Evolutionary conservation across 2,329 filamentous ascomycete genomes (phyloP).

Genomic region (Alternaria dauci): DNA sequence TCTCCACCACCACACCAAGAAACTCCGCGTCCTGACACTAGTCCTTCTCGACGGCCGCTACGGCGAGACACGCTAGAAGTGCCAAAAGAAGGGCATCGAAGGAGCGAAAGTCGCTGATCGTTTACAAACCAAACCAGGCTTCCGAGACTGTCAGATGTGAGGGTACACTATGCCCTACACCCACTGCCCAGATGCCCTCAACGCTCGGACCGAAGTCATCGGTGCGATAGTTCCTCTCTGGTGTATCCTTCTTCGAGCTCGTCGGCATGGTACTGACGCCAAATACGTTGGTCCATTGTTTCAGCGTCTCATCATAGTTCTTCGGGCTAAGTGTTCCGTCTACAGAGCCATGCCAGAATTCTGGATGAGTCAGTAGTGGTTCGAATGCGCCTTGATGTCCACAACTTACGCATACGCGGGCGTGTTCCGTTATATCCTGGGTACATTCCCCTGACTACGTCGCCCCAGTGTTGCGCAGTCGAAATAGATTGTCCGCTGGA

Average conservation of each 20-base stretch:
- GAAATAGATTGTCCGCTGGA: slow-evolving; percentile 58
- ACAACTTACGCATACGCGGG: slow-evolving; percentile 56
- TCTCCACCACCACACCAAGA: slow-evolving; percentile 22
- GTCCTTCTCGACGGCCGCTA: slow-evolving; percentile 19
- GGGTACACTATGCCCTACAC: slow-evolving; percentile 40
- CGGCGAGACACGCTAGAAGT: slow-evolving; percentile 35
- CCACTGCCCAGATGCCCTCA: slow-evolving; percentile 39
- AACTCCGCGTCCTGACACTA: slow-evolving; percentile 20
- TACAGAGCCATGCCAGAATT: slow-evolving; percentile 65
- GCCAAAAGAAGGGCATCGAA: slow-evolving; percentile 24
- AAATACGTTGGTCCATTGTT: slow-evolving; percentile 48
- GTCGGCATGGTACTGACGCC: slow-evolving; percentile 35
- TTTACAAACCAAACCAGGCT: slow-evolving; percentile 40
- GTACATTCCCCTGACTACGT: slow-evolving; percentile 59
- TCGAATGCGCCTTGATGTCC: background rate
- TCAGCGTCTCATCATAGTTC: slow-evolving; percentile 64
- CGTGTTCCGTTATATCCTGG: slow-evolving; percentile 60
- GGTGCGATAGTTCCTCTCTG: slow-evolving; percentile 39
- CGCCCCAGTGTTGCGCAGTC: slow-evolving; percentile 60
- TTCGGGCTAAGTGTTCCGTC: slow-evolving; percentile 61
- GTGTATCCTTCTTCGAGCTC: slow-evolving; percentile 33
- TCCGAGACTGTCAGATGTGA: slow-evolving; percentile 35
- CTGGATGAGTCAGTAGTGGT: slow-evolving; percentile 26
- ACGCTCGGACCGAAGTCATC: slow-evolving; percentile 42
- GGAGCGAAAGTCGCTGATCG: slow-evolving; percentile 20